These are phyloP conservation scores for Brassica incana DNA, from an alignment of 345 rosid species.

Conservation along the genomic window DNA sequence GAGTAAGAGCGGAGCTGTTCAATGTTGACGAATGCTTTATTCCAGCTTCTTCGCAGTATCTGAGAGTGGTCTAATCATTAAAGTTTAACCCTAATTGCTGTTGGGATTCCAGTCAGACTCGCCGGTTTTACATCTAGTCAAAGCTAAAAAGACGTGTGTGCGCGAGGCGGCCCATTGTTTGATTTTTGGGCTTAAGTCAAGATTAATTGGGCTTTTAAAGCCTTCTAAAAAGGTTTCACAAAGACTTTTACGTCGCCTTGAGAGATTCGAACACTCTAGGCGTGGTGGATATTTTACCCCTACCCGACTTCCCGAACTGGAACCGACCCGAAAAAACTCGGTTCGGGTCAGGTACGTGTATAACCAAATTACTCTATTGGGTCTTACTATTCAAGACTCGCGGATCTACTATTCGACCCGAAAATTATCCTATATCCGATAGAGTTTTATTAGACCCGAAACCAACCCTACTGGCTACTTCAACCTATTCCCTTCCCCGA, in stretches of 20 bases:
- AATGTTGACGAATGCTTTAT: conserved; percentile 18
- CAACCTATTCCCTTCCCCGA: background rate
- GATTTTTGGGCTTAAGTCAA: background rate
- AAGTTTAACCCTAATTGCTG: conserved; percentile 16
- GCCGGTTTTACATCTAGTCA: background rate
- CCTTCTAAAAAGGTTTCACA: too few species aligned
- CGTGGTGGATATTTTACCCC: conserved; percentile 36
- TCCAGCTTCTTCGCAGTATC: background rate
- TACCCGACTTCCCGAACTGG: background rate
- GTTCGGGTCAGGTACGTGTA: too few species aligned
- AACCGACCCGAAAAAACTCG: background rate
- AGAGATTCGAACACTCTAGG: conserved; percentile 73
- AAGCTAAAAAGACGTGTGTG: background rate
- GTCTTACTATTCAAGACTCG: background rate
- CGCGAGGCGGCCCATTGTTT: conserved; percentile 5
- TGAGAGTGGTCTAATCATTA: background rate
- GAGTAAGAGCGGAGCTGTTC: conserved; percentile 1
- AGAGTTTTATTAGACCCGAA: background rate
- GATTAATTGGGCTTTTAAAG: background rate
- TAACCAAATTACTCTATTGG: background rate
- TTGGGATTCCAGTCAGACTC: conserved; percentile 13
- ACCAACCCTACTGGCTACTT: background rate
- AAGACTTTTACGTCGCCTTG: conserved; percentile 49
- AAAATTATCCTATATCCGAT: background rate
- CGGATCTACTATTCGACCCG: background rate